Conservation (phyloP, 345 rosid genomes). For the Rhodomyrtus tomentosa region DNA sequence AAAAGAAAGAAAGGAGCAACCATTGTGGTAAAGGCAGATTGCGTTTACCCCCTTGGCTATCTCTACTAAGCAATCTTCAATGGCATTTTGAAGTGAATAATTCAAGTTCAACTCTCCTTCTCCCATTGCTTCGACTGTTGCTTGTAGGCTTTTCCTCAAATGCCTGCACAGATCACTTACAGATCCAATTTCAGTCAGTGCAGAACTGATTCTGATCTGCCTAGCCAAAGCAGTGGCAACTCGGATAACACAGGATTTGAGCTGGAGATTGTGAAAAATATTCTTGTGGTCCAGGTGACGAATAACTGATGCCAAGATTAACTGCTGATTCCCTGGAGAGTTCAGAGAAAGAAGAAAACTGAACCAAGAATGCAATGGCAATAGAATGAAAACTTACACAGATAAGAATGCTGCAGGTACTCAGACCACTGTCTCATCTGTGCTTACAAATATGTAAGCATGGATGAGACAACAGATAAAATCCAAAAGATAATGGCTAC, state of each 20-base stretch:
- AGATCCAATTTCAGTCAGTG: constrained; percentile 61
- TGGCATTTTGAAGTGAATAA: constrained; percentile 65
- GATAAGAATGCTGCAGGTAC: not conserved
- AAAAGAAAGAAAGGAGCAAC: not conserved
- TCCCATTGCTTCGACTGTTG: constrained; percentile 51
- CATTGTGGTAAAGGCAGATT: not conserved
- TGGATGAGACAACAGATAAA: not conserved
- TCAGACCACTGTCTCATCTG: not conserved
- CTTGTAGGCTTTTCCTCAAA: constrained; percentile 84
- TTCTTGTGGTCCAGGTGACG: constrained; percentile 92
- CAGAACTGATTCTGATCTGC: constrained; percentile 56
- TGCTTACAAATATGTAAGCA: not conserved
- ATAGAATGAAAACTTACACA: not conserved
- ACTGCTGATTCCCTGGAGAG: constrained; percentile 33
- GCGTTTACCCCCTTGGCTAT: constrained; percentile 69
- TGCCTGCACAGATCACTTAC: constrained; percentile 92
- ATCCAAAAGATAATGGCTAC: constrained; percentile 11
- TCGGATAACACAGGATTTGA: constrained; percentile 57
- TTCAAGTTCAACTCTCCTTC: constrained; percentile 58
- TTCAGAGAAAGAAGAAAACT: not conserved
- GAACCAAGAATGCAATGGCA: not conserved
- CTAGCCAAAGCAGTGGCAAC: constrained; percentile 69
- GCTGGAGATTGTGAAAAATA: constrained; percentile 62
- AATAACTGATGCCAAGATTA: constrained; percentile 60
- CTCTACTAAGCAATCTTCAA: constrained; percentile 88